phyloP scores from a whole-genome alignment of 305 asterid species.

The Fraxinus baroniana region DNA sequence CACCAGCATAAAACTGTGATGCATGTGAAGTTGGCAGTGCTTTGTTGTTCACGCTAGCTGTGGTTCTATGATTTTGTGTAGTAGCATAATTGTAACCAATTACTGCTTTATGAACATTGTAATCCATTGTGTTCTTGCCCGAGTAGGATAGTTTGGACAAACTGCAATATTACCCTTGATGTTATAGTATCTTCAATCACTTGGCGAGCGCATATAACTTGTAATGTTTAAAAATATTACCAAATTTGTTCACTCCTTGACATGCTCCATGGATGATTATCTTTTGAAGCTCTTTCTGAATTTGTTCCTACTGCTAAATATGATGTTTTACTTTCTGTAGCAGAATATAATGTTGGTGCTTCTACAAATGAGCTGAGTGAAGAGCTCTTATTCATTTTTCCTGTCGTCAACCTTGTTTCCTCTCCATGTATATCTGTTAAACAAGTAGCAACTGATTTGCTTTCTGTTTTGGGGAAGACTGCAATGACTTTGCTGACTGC shows the following conservation, averaged over 20 bases:
- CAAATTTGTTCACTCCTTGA: background rate
- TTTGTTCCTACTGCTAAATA: constrained; percentile 15
- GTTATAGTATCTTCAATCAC: background rate
- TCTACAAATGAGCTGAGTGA: constrained; percentile 50
- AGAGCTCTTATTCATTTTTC: constrained; percentile 84
- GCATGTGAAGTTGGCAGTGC: background rate
- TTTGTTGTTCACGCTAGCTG: constrained; percentile 3
- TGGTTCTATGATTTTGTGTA: constrained; percentile 18
- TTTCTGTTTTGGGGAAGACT: constrained; percentile 60
- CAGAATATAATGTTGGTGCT: constrained; percentile 44
- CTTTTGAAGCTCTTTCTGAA: constrained; percentile 6
- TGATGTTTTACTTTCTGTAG: constrained; percentile 25
- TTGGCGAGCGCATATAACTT: background rate
- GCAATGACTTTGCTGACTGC: constrained; percentile 44
- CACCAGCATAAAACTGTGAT: background rate
- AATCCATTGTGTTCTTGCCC: constrained; percentile 6
- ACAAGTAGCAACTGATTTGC: constrained; percentile 60
- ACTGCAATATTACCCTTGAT: background rate
- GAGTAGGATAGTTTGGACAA: background rate
- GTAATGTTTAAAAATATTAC: background rate
- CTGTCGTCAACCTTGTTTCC: constrained; percentile 77
- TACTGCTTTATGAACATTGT: constrained; percentile 16
- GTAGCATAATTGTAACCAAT: constrained; percentile 7
- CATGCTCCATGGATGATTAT: constrained; percentile 15
- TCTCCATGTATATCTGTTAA: constrained; percentile 77